Percentiles rank a stretch among this genome's conserved stretches.
Evolutionary conservation across 108 stramenopile species (phyloP).

Genomic region (Cyclostephanos invisitatus): DNA sequence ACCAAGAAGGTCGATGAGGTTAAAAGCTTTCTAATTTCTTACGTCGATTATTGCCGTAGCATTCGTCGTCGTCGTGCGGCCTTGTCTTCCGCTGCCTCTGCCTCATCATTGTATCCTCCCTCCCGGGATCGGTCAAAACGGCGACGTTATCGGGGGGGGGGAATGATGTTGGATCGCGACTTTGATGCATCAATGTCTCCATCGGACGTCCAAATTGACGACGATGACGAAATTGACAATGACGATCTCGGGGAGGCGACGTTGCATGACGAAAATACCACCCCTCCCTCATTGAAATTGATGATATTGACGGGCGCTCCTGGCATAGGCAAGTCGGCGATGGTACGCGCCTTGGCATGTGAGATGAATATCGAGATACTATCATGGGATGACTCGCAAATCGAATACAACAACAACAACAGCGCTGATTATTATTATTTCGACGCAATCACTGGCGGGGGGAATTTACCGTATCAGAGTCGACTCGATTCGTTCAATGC

Average conservation of each 20-base stretch:
- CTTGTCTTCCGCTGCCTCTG: too few species aligned
- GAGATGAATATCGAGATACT: conserved; percentile 56
- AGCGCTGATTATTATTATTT: background rate
- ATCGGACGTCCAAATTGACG: background rate
- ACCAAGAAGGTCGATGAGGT: conserved; percentile 84
- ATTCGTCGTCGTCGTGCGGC: background rate
- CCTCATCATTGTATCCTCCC: too few species aligned
- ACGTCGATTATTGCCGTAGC: background rate
- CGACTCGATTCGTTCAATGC: conserved; percentile 73
- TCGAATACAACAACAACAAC: conserved; percentile 13
- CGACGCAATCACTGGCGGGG: background rate
- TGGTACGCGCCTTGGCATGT: conserved; percentile 54
- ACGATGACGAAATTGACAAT: conserved; percentile 4
- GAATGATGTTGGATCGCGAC: too few species aligned
- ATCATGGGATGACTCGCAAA: conserved; percentile 77
- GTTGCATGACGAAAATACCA: background rate
- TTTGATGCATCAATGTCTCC: too few species aligned
- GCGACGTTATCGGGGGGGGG: too few species aligned
- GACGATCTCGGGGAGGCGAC: background rate
- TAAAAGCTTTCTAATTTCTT: conserved; percentile 48
- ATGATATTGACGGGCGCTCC: conserved; percentile 79
- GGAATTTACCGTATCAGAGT: conserved; percentile 45
- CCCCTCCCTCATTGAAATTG: conserved; percentile 34
- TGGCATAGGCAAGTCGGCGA: conserved; percentile 81
- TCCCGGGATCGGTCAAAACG: too few species aligned